Base-by-base conservation (phyloP, 176 grass and related monocot species). In the Rhipidocladum racemiflorum region DNA sequence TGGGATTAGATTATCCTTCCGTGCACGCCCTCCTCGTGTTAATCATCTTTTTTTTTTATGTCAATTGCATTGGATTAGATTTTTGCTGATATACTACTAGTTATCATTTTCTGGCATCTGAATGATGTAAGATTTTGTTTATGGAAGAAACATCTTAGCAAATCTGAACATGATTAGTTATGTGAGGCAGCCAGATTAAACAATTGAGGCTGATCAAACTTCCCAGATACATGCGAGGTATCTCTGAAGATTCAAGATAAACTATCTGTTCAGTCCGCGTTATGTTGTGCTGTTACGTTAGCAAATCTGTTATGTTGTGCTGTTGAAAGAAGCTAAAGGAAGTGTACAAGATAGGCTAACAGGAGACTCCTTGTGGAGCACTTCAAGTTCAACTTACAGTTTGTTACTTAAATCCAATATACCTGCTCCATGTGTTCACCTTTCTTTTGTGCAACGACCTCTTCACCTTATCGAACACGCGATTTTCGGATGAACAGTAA, bases 261-360 rank as follows among this genome's bases (percentile, higher is more conserved):
- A 62, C 57, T 87, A 65, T 75, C 11, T 40, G 35, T 23, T 61
- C 7, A 75, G 51, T 51, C 28, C 79, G 65, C 65, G 40, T 36
- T 60, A 21, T 65, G 67, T 8, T 30, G 30, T 30, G 2, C 38
- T 68, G 43, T 27, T 81, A 60, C 30, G 2, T 30, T n/a, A n/a
- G n/a, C n/a, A n/a, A n/a, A n/a, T n/a, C n/a, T n/a, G n/a, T 38
- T 61, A n/a, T 66, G 68, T 6, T 80, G 61, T 20, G 54, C 38
- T 69, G 43, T 35, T 81, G 68, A 25, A 75, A 44, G 35, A 89
- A 68, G 82, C 82, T 46, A 65, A 71, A 89, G 54, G 5, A 76
- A 85, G 64, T 70, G 44, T 70, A 65, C 64, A 81, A 56, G 82
- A 85, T 48, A 65, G 55, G 45, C 25, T 21, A 45, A 77, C 14